Evolutionary conservation across 1,284 basidiomycete species (phyloP), one percentile per base, ranked within the genome.

Genomic region (Cryptococcus floricola): DNA sequence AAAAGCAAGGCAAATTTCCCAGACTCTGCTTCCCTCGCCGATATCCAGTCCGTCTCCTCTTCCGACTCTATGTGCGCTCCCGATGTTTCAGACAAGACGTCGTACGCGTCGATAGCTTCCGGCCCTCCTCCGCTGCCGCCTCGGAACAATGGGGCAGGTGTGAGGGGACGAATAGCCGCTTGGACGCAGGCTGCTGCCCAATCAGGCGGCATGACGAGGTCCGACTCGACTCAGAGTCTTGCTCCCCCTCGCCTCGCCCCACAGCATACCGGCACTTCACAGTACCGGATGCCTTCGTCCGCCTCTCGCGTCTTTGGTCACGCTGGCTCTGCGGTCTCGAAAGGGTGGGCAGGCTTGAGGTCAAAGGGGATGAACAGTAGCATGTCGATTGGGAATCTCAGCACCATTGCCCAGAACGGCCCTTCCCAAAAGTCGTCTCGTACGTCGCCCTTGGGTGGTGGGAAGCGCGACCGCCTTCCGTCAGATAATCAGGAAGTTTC

Each of bases 271-370:
- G 23, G 46, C 50, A 2, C 48, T 49, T 46, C 48, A 7, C 57
- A 59, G 44, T 68, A 71, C 43, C 60, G 69, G 9, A 38, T 73
- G 4, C 69, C 73, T 2, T 54, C 62, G 19, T 68, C 68, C 1
- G 71, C 72, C 1, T 67, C 69, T 45, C 60, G 67, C 31, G 69
- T 72, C 3, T 48, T 75, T 3, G 72, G 69, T 0, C 61, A 64
- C 23, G 72, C 72, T n/a, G 70, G 71, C 4, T 67, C 68, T 18
- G 73, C 71, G 0, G 71, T 75, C 3, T 63, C 65, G 52, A 73
- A 71, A 49, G 69, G 70, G 5, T 73, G 71, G 73, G 68, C 68
- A 9, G 70, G 70, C 5, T 52, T 71, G 34, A 72, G 14, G 67
- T 72, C 13, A 66, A 68, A 28, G 71, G 68, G 23, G 7, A 28